Evolutionary conservation across 805 yeast genomes (phyloP).

Genomic region (Starmerella apis): DNA sequence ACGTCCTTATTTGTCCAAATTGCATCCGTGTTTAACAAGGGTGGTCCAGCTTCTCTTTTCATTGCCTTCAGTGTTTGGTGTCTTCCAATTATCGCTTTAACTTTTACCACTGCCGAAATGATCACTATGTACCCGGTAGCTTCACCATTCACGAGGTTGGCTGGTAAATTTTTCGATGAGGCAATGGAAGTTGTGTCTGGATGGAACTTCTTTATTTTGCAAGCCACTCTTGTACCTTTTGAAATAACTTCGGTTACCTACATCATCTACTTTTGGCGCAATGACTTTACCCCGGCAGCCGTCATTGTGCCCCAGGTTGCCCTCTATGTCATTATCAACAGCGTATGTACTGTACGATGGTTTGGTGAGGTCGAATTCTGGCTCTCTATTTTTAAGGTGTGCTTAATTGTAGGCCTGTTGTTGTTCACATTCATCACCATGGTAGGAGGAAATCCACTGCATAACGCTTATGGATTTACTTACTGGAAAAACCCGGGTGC

Average conservation of each 20-base stretch:
- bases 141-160: conserved; percentile 65
- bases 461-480: conserved; percentile 51
- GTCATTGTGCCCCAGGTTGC: conserved; percentile 56
- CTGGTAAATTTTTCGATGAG: conserved; percentile 66
- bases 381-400: conserved; percentile 61
- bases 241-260: conserved; percentile 74
- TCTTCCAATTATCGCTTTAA: conserved; percentile 53
- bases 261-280: conserved; percentile 71
- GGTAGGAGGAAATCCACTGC: conserved; percentile 78
- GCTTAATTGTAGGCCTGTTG: conserved; percentile 65
- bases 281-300: conserved; percentile 62
- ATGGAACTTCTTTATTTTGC: conserved; percentile 69
- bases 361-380: conserved; percentile 81
- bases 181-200: conserved; percentile 68
- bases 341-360: conserved; percentile 54
- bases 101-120: conserved; percentile 68
- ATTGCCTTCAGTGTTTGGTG: conserved; percentile 61
- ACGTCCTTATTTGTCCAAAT: conserved; percentile 26
- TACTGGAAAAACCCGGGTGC: conserved; percentile 48
- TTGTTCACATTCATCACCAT: conserved; percentile 67
- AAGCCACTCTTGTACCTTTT: conserved; percentile 69
- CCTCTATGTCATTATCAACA: conserved; percentile 51
- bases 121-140: conserved; percentile 64
- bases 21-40: conserved; percentile 43
- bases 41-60: conserved; percentile 63